These are phyloP conservation scores for Talaromyces marneffei DNA, from an alignment of 2,329 filamentous ascomycete species.

Conservation along the genomic window DNA sequence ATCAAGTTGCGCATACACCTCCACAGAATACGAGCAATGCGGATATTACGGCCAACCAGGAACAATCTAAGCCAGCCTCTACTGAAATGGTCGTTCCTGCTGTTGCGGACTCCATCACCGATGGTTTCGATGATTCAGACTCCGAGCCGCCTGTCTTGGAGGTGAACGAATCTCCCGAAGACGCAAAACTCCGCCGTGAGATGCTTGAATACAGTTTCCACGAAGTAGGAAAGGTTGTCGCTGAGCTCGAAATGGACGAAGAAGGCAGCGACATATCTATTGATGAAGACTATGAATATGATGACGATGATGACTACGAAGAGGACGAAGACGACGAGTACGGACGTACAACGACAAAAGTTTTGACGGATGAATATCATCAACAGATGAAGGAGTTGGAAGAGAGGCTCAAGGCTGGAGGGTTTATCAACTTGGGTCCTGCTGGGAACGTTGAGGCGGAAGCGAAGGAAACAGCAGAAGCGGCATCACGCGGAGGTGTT, in stretches of 20 bases:
- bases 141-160: slow-evolving; percentile 53
- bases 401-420: slow-evolving; percentile 58
- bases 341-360: slow-evolving; percentile 63
- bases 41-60: neutral
- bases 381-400: slow-evolving; percentile 82
- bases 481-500: slow-evolving; percentile 24
- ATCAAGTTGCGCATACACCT: neutral
- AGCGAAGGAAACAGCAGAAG: slow-evolving; percentile 12
- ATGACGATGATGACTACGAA: slow-evolving; percentile 49
- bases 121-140: slow-evolving; percentile 23
- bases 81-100: neutral
- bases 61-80: neutral
- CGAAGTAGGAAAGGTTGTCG: slow-evolving; percentile 86
- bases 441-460: slow-evolving; percentile 28
- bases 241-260: slow-evolving; percentile 80
- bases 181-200: slow-evolving; percentile 71
- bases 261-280: slow-evolving; percentile 45
- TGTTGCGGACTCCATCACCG: neutral
- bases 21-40: neutral
- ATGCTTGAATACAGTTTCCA: slow-evolving; percentile 88
- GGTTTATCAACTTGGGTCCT: slow-evolving; percentile 55
- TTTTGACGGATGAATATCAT: slow-evolving; percentile 69
- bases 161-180: slow-evolving; percentile 70
- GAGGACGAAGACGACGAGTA: slow-evolving; percentile 68
- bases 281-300: slow-evolving; percentile 52